Conservation (phyloP, 1,284 basidiomycete species). For the Phlebopus sp. region DNA sequence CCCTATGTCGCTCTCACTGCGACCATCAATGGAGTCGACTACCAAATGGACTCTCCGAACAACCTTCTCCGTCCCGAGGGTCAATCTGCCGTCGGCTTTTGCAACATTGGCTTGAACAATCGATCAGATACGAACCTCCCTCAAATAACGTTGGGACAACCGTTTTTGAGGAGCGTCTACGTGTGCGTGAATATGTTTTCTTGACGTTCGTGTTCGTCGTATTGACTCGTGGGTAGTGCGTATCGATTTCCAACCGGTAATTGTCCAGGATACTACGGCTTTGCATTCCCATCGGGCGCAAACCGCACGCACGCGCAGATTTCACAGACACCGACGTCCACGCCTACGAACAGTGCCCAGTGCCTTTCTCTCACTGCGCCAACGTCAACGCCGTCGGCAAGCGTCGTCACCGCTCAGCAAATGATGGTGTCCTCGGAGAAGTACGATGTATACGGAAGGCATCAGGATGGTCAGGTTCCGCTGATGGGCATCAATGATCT, state of each 20-base stretch:
- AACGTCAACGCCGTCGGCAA: constrained; percentile 26
- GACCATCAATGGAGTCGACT: constrained; percentile 33
- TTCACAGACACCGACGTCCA: constrained; percentile 25
- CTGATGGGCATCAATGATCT: constrained; percentile 19
- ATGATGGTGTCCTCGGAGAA: constrained; percentile 1
- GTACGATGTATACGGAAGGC: constrained; percentile 18
- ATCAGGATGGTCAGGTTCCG: constrained; percentile 6
- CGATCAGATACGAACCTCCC: constrained; percentile 8
- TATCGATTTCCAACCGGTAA: constrained; percentile 30
- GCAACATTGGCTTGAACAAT: constrained; percentile 25
- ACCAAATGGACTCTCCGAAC: constrained; percentile 25
- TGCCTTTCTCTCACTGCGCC: constrained; percentile 26
- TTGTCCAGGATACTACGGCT: constrained; percentile 32
- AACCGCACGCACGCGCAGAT: constrained; percentile 28
- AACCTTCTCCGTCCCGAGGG: constrained; percentile 21
- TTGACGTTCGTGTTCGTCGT: background rate
- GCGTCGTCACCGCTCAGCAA: constrained; percentile 12
- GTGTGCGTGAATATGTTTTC: constrained; percentile 19
- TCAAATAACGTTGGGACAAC: constrained; percentile 21
- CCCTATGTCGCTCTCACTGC: constrained; percentile 25
- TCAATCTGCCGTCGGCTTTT: constrained; percentile 8
- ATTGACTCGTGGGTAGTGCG: constrained; percentile 18
- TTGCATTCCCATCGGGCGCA: constrained; percentile 25
- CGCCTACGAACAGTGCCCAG: constrained; percentile 19
- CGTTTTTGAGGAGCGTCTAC: constrained; percentile 33